Conservation (phyloP, 495 filamentous ascomycete species). For the Penicillium malachiteum region DNA sequence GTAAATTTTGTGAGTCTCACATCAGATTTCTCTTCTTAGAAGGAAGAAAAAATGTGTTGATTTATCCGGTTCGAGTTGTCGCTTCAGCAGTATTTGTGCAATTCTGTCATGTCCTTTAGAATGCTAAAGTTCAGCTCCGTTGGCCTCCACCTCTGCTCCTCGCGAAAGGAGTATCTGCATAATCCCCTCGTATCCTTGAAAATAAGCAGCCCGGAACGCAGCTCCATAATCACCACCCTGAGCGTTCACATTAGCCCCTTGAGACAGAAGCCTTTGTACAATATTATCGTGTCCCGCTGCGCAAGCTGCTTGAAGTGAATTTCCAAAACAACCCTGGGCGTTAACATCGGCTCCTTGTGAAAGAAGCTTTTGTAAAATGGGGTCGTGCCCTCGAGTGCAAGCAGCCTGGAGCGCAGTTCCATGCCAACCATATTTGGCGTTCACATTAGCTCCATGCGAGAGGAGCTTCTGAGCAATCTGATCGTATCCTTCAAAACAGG, state of each 20-base stretch:
- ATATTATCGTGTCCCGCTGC: background rate
- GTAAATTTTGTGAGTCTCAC: too few relatives aligned
- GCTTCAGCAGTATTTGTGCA: too few relatives aligned
- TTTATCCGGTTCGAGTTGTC: too few relatives aligned
- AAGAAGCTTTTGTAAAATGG: background rate
- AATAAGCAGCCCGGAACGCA: background rate
- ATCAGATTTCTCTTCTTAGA: too few relatives aligned
- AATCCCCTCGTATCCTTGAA: background rate
- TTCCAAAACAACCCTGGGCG: background rate
- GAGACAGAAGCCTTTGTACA: background rate
- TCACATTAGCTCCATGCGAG: background rate
- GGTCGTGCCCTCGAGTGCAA: slow-evolving; percentile 1
- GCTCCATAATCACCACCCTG: background rate
- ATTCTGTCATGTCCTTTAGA: too few relatives aligned
- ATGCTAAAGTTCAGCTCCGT: too few relatives aligned
- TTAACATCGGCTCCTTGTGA: background rate
- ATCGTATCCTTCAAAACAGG: background rate
- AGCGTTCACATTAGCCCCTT: background rate
- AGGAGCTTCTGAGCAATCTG: background rate
- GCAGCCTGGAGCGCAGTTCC: slow-evolving; percentile 1
- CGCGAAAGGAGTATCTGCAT: too few relatives aligned
- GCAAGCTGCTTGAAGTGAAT: background rate
- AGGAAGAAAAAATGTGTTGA: too few relatives aligned
- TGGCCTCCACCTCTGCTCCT: too few relatives aligned
- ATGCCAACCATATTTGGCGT: background rate